Base-by-base conservation (phyloP, 495 filamentous ascomycete species). In the Parathielavia hyrcaniae region DNA sequence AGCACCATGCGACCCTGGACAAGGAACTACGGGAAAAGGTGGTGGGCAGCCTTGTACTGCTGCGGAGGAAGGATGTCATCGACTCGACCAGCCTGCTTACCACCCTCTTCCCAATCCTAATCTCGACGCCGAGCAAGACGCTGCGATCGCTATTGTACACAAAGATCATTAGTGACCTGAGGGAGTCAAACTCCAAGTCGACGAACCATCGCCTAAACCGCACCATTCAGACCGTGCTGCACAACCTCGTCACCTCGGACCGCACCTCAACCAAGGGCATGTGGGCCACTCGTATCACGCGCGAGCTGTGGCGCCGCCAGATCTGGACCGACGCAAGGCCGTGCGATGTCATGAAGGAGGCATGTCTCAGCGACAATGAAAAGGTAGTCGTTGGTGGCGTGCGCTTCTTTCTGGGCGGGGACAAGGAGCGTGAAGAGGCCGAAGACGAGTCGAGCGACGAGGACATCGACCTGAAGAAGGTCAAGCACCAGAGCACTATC, bases 271-370 rank as follows among this genome's bases (percentile, higher is more conserved):
- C 86, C 17, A 92, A 95, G 68, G 90, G 88, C 16, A 75, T 97
- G 53, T 99, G 95, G 93, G 91, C 95, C 6, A 89, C 59, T 23
- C 54, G 66, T 11, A 70, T 73, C 50, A 73, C 70, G 4, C 69
- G 71, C 26, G 71, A 74, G 61, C 64, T 74, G 48, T 74, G 71
- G 71, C 68, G 68, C 62, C 67, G 71, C 45, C 71, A 73, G 56
- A 61, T 74, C 16, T 73, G 70, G 70, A 68, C 65, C 39, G 69
- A 72, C 77, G 91, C 49, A 84, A 91, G 89, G 67, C 82, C 93
- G 1, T 90, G 95, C 45, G 90, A 93, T 65, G 84, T 96, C 46
- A 97, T 97, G 91, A 93, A 93, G 75, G 88, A 93, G 72, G 89
- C 90, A 0, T 81, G 81, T 51, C 71, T 96, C 59, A 79, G 86